Evolutionary conservation across 2,329 filamentous ascomycete species (phyloP), one percentile per base, ranked within the genome.

Genomic region (Calonectria pteridis): DNA sequence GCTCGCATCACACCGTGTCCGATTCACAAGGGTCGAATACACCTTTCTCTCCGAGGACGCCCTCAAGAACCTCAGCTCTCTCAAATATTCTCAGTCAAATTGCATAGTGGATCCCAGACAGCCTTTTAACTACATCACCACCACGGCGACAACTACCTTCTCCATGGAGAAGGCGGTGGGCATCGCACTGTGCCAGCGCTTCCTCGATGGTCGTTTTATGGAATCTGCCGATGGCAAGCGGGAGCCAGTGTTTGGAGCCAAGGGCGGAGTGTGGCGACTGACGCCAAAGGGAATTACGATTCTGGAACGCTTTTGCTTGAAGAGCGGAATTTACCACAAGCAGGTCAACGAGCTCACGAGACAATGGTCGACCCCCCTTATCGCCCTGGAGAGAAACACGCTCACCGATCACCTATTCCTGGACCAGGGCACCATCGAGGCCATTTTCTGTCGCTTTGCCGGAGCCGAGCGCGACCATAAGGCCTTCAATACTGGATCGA

Each of bases 161-260:
- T 98, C 96, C 73, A 98, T 98, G 96, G 96, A 96, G 64, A 97
- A 96, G 85, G 96, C 98, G 83, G 98, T 98, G 95, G 96, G 96
- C 37, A 91, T 95, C 71, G 96, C 95, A 4, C 96, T 98, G 71
- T 98, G 96, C 84, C 94, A 97, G 83, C 93, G 96, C 53, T 98
- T 98, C 80, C 90, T 98, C 74, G 96, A 98, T 81, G 96, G 96
- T 68, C 91, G 96, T 71, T 97, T 98, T 84, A 95, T 98, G 68
- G 96, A 98, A 85, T 94, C 95, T 4, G 94, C 95, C 14, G 97
- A 98, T 83, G 95, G 95, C 77, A 97, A 96, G 85, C 90, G 93
- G 58, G 92, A 93, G 77, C 89, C 91, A 75, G 87, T 94, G 40
- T 98, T 98, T 85, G 93, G 91, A n/a, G 93, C 96, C 88, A 97